Evolutionary conservation across 257 asterid genomes (phyloP).

Genomic region (Salvia rosmarinus): DNA sequence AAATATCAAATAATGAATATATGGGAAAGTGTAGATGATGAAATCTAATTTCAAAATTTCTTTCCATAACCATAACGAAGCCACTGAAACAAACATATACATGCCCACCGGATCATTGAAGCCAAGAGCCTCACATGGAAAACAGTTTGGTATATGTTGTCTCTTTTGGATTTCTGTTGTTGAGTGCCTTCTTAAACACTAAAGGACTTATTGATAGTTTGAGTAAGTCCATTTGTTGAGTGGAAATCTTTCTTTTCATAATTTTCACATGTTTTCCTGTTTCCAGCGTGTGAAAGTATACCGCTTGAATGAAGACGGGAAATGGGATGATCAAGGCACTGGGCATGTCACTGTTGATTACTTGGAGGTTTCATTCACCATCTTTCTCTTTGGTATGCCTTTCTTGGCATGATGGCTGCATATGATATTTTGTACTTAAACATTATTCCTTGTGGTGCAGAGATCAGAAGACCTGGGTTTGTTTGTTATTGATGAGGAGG

Average conservation of each 20-base stretch:
- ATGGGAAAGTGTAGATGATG: not conserved
- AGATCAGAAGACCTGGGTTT: slow-evolving; percentile 85
- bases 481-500: slow-evolving; percentile 84
- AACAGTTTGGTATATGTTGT: not conserved
- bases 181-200: slow-evolving; percentile 16
- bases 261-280: slow-evolving; percentile 15
- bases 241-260: not conserved
- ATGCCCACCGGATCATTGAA: not conserved
- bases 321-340: slow-evolving; percentile 99
- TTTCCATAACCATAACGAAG: not conserved
- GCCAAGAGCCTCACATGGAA: not conserved
- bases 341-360: slow-evolving; percentile 92
- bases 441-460: slow-evolving; percentile 50
- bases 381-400: slow-evolving; percentile 1
- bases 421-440: slow-evolving; percentile 14
- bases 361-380: slow-evolving; percentile 63
- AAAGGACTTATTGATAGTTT: slow-evolving; percentile 20
- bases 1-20: not conserved
- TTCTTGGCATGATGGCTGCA: slow-evolving; percentile 16
- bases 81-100: not conserved
- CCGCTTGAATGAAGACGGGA: slow-evolving; percentile 86
- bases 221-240: not conserved
- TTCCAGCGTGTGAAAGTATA: slow-evolving; percentile 97
- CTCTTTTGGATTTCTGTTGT: not conserved
- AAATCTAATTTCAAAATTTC: not conserved